Base-by-base conservation (phyloP, 78 protist genomes). In the Guillardia theta region DNA sequence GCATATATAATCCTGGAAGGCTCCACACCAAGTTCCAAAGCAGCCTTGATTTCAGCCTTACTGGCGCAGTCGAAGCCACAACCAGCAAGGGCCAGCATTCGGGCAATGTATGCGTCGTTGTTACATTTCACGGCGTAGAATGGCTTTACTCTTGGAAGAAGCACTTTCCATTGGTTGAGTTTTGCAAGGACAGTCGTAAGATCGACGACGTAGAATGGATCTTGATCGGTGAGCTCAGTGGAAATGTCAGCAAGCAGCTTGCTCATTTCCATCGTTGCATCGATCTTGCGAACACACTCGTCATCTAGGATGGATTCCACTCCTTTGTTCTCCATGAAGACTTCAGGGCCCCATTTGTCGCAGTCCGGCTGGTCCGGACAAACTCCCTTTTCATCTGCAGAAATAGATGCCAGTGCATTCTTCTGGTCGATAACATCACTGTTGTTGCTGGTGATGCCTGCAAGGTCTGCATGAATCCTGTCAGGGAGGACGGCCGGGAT, bases 121-220 rank as follows among this genome's bases (percentile, higher is more conserved):
- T 94, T 92, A 88, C 95, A 95, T 94, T 95, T 95, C 58, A 95
- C 76, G 3, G 95, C 97, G 45, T 93, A 95, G 95, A 46, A 80
- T 18, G 95, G 96, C 43, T 70, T 24, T 33, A 95, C 94, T 19
- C 83, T 45, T 12, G 95, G 94, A 37, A 95, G 70, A 27, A 5
- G 0, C 27, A 0, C 37, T 19, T n/a, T 30, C 95, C 94, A 95
- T 18, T 0, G 53, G 41, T 1, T 43, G 54, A 88, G 27, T 47
- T 88, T 90, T 5, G 33, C 27, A 4, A 5, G 24, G 27, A 47
- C 95, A 46, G 44, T 70, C n/a, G 12, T 77, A 77, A 94, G 88
- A 88, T 94, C 93, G 27, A 53, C 45, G 21, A 94, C n/a, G 64
- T 22, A 64, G 70, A 88, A 88, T 18, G 95, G 48, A 21, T 88